A percentile compares a stretch with the other conserved stretches of the same genome.
Conservation (phyloP, 2,329 filamentous ascomycete genomes). For the Xylaria sp. region DNA sequence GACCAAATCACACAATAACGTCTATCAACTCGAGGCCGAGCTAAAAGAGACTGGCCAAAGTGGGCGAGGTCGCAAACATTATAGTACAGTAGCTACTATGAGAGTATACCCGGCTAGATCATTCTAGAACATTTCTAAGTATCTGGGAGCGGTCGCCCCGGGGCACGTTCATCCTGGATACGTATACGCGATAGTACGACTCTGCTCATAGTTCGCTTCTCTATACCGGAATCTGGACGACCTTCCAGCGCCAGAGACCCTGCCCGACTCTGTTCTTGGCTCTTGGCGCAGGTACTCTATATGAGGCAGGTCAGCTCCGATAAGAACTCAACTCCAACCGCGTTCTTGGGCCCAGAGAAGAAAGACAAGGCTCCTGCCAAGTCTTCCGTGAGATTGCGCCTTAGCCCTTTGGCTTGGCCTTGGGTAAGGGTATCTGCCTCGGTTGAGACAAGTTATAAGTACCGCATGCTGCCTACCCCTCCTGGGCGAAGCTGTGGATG, state of each 20-base stretch:
- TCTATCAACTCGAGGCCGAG: too few relatives aligned
- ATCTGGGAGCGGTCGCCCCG: too few relatives aligned
- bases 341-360: slow-evolving; percentile 12
- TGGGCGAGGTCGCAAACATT: too few relatives aligned
- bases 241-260: neutral
- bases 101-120: too few relatives aligned
- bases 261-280: slow-evolving; percentile 5
- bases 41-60: too few relatives aligned
- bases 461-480: neutral
- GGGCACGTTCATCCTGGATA: too few relatives aligned
- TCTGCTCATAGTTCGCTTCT: too few relatives aligned
- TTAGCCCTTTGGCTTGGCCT: slow-evolving; percentile 13
- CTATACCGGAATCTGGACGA: too few relatives aligned
- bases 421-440: neutral
- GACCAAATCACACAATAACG: too few relatives aligned
- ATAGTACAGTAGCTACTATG: too few relatives aligned
- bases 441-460: neutral
- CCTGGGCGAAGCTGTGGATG: neutral
- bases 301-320: slow-evolving; percentile 34
- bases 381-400: slow-evolving; percentile 23
- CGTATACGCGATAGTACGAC: too few relatives aligned
- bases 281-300: slow-evolving; percentile 26
- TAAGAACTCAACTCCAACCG: slow-evolving; percentile 27
- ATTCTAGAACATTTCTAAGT: too few relatives aligned
- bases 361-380: slow-evolving; percentile 17